Percentiles rank a stretch among this genome's conserved stretches.
phyloP scores from a whole-genome alignment of 1,284 basidiomycete genomes.

The Coniferiporia weirii region DNA sequence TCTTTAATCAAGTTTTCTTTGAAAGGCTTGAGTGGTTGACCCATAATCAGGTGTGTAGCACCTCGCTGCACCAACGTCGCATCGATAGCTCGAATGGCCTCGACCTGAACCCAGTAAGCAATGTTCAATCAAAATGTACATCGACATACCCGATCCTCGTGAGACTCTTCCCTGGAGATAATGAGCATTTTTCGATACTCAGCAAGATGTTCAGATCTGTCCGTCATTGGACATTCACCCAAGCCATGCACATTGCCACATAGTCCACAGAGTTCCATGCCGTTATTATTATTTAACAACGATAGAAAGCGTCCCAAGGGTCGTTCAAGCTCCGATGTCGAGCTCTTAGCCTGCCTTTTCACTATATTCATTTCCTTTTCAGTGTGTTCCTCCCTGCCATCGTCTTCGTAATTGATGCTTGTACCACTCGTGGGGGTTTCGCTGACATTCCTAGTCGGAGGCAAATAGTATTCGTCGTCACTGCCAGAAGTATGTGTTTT shows the following conservation, averaged over 20 bases:
- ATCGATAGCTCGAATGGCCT: conserved; percentile 63
- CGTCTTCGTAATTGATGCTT: not conserved
- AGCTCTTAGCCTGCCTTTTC: conserved; percentile 8
- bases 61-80: conserved; percentile 50
- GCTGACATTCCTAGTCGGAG: not conserved
- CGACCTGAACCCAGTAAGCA: conserved; percentile 35
- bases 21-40: conserved; percentile 54
- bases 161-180: conserved; percentile 54
- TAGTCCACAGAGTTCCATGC: conserved; percentile 45
- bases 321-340: conserved; percentile 16
- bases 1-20: not conserved
- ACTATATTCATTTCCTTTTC: not conserved
- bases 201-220: conserved; percentile 56
- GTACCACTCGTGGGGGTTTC: not conserved
- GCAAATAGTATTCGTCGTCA: conserved; percentile 15
- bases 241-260: conserved; percentile 50
- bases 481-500: not conserved
- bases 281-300: conserved; percentile 21
- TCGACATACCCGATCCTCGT: conserved; percentile 51
- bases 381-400: conserved; percentile 8
- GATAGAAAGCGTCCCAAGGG: conserved; percentile 19
- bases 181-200: conserved; percentile 65
- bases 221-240: conserved; percentile 57
- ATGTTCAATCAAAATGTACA: not conserved
- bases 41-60: conserved; percentile 46